Conservation (phyloP, 345 rosid genomes). For the Euphorbia peplus region DNA sequence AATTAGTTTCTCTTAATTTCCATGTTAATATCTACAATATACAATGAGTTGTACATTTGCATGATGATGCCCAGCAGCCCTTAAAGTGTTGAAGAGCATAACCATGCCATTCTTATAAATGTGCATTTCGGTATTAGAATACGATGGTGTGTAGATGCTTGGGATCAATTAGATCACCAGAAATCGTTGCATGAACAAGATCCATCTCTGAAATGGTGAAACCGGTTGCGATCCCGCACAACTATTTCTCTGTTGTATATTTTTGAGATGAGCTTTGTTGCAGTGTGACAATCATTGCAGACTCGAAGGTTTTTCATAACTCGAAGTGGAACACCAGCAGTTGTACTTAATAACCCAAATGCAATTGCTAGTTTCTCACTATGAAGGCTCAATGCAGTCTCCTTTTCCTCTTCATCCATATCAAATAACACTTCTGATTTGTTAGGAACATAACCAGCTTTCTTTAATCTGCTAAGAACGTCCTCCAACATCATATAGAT, state of each 20-base stretch:
- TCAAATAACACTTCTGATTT: slow-evolving; percentile 28
- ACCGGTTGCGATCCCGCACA: slow-evolving; percentile 12
- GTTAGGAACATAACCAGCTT: slow-evolving; percentile 28
- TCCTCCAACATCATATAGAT: slow-evolving; percentile 25
- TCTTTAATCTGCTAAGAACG: slow-evolving; percentile 22
- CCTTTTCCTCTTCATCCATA: slow-evolving; percentile 28
- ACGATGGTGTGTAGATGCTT: not conserved
- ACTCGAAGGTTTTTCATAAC: slow-evolving; percentile 26
- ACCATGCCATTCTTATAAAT: too few species aligned
- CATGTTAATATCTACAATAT: too few species aligned
- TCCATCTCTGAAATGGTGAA: slow-evolving; percentile 21
- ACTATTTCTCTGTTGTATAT: slow-evolving; percentile 18
- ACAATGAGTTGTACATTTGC: too few species aligned
- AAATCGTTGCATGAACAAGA: slow-evolving; percentile 16
- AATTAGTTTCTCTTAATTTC: too few species aligned
- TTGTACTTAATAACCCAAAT: slow-evolving; percentile 18
- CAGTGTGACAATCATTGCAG: slow-evolving; percentile 18
- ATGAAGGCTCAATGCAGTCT: slow-evolving; percentile 27
- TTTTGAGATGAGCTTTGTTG: slow-evolving; percentile 19
- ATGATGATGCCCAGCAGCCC: too few species aligned
- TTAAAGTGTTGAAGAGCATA: too few species aligned
- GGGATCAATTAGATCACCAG: slow-evolving; percentile 2
- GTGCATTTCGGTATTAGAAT: too few species aligned
- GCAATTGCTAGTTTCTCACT: slow-evolving; percentile 31
- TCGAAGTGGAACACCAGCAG: slow-evolving; percentile 20